Percentiles rank a stretch among this genome's conserved stretches.
Conservation (phyloP, 164 flowering plant species). For the Aristolochia fimbriata region DNA sequence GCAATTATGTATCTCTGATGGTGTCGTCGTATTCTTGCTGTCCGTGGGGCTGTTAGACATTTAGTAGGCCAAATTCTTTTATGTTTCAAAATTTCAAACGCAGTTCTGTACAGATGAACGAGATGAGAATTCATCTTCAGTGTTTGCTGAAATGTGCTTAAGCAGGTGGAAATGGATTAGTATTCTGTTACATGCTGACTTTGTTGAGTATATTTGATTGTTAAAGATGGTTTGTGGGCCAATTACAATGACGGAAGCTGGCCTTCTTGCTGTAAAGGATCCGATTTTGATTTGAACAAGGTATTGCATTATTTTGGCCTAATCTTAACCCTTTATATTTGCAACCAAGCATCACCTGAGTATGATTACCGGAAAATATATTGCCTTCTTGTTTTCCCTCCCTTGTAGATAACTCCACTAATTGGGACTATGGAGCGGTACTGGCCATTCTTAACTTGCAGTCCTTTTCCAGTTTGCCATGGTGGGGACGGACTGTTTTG, state of each 20-base stretch:
- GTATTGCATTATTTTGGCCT: constrained; percentile 14
- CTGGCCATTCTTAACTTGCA: constrained; percentile 82
- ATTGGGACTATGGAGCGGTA: constrained; percentile 44
- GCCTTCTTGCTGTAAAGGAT: constrained; percentile 60
- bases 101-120: too few species aligned
- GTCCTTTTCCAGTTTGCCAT: constrained; percentile 42
- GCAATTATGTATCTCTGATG: not conserved
- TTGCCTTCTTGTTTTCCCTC: not conserved
- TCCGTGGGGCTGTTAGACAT: too few species aligned
- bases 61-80: too few species aligned
- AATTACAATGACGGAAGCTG: constrained; percentile 79
- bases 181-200: not conserved
- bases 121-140: too few species aligned
- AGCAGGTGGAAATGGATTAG: not conserved
- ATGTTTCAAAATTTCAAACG: not conserved
- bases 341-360: not conserved
- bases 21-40: not conserved
- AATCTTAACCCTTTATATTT: too few species aligned
- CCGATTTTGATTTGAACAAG: constrained; percentile 47
- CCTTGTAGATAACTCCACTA: constrained; percentile 53
- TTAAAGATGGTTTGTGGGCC: constrained; percentile 74
- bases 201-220: not conserved
- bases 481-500: constrained; percentile 71
- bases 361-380: not conserved
- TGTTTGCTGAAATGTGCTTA: too few species aligned